Evolutionary conservation across 2,329 filamentous ascomycete genomes (phyloP), one percentile per base, ranked within the genome.

Genomic region (Bipolaris zeicola): DNA sequence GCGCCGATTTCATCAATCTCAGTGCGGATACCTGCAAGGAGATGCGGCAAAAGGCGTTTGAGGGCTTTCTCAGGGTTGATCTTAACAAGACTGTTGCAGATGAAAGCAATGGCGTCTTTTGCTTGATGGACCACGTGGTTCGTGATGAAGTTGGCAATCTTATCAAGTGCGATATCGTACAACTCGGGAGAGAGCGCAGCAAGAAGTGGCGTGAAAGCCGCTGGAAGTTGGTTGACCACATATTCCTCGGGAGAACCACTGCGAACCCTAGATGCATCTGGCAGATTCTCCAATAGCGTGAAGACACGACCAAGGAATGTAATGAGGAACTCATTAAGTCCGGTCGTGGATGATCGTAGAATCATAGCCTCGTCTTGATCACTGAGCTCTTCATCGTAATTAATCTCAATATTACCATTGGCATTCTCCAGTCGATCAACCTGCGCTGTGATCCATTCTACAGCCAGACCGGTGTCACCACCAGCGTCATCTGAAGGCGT

Each of bases 1-100:
- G 95, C 95, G 47, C 94, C 91, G 72, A 98, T 99, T 75, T 94
- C 91, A 70, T 96, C 93, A 64, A 99, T 99, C 76, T 99, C 95
- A 58, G 92, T 96, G 60, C 93, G 90, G 63, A 99, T 99, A 54
- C 91, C 93, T 72, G 91, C 85, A 48, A 96, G 89, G 50, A 98
- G 82, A 80, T 96, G 92, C 1, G 95, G 95, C 31, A 99, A 84
- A 52, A 99, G 90, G 13, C 92, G 87, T 72, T 93, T 95, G 48
- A 99, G 82, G 0, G 95, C 92, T 79, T 97, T 97, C 73, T 94
- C 88, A 0, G 96, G 93, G 66, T 96, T 91, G 65, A 96, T 92
- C 78, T 98, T 98, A 82, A 95, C 96, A 22, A 99, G 83, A 0
- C 92, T 91, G 76, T 97, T 98, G 78, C 94, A 91, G 51, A 98